Conservation (phyloP, 352 stramenopile genomes). For the Phytophthora agathidicida region DNA sequence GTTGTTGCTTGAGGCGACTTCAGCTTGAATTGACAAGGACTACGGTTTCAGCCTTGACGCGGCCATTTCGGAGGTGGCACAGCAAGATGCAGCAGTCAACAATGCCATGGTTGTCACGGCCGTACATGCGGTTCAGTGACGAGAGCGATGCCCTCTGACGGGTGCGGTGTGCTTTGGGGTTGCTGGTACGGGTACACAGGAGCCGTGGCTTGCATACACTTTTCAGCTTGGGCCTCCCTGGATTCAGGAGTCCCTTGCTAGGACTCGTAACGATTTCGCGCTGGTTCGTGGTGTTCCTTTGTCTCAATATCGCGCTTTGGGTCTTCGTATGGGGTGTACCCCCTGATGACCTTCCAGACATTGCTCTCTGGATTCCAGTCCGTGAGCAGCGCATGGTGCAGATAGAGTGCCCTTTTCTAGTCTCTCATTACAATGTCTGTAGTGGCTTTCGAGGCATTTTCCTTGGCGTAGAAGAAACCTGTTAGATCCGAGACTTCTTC, state of each 20-base stretch:
- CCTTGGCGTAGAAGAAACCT: no score
- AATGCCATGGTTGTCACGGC: slow-evolving; percentile 9
- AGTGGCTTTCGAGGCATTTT: no score
- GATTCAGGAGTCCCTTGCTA: slow-evolving; percentile 14
- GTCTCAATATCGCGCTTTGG: no score
- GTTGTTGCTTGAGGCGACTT: not conserved
- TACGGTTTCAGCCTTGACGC: slow-evolving; percentile 19
- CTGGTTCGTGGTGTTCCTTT: slow-evolving; percentile 7
- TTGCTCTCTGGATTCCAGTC: no score
- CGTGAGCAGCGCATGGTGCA: no score
- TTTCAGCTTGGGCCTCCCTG: slow-evolving; percentile 2
- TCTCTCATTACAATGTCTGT: no score
- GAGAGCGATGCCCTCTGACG: not conserved
- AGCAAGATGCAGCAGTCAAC: slow-evolving; percentile 17
- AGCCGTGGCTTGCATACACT: not conserved
- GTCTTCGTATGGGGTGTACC: no score
- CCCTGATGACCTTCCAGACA: no score
- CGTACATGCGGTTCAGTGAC: slow-evolving; percentile 8
- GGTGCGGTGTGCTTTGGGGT: no score
- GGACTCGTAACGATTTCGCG: slow-evolving; percentile 10
- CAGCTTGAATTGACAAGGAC: slow-evolving; percentile 14
- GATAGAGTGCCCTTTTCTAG: no score
- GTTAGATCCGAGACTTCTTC: no score
- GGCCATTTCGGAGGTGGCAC: no score
- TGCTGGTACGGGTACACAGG: not conserved